Percentiles rank a stretch among this genome's conserved stretches.
These are phyloP conservation scores for Picea sitchensis DNA, from an alignment of 75 land plant species.

Conservation along the genomic window DNA sequence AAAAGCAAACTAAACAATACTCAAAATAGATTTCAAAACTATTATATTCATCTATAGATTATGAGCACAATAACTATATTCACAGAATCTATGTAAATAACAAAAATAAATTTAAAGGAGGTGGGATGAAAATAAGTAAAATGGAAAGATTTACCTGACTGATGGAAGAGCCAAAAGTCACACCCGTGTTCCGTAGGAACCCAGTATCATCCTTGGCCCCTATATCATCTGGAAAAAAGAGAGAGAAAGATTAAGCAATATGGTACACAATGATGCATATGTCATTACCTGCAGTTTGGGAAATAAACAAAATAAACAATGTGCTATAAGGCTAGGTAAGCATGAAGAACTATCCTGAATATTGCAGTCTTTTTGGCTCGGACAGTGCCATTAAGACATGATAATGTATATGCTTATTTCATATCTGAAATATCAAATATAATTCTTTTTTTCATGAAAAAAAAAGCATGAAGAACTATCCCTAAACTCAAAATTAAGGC, in stretches of 20 bases:
- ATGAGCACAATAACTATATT: background rate
- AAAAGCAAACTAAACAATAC: too few species aligned
- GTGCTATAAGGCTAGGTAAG: background rate
- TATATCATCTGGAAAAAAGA: constrained; percentile 21
- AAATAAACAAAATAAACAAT: background rate
- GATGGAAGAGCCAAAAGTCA: constrained; percentile 19
- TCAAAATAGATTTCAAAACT: too few species aligned
- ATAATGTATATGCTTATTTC: too few species aligned
- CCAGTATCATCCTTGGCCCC: constrained; percentile 33
- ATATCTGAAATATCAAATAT: too few species aligned
- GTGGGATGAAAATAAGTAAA: background rate
- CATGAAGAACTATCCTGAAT: background rate
- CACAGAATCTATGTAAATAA: constrained; percentile 5
- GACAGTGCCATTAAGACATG: too few species aligned
- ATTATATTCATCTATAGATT: too few species aligned
- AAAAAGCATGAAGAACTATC: too few species aligned
- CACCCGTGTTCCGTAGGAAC: constrained; percentile 26
- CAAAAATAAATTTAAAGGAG: background rate
- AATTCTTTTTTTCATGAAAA: too few species aligned
- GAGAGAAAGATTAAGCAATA: background rate
- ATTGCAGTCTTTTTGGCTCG: too few species aligned
- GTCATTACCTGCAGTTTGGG: background rate
- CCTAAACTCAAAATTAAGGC: too few species aligned
- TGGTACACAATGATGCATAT: background rate
- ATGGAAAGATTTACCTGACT: constrained; percentile 4